phyloP scores from a whole-genome alignment of 2,329 filamentous ascomycete species.

The Pseudogymnoascus sp. region DNA sequence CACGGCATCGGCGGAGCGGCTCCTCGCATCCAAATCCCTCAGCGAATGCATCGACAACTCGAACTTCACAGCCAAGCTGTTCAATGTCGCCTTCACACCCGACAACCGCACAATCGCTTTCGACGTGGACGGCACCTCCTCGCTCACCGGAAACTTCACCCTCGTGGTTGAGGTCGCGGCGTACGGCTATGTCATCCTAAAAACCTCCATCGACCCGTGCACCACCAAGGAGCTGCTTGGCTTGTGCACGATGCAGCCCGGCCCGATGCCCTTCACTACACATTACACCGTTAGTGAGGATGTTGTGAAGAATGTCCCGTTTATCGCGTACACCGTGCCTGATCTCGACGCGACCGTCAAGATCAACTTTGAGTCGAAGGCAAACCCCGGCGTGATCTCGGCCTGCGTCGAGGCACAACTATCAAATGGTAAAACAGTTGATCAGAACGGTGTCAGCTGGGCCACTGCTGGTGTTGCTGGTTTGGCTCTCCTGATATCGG shows the following conservation, averaged over 20 bases:
- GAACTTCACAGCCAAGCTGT: conserved; percentile 77
- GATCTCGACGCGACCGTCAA: conserved; percentile 82
- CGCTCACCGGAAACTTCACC: conserved; percentile 71
- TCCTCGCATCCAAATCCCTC: conserved; percentile 68
- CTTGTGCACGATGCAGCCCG: conserved; percentile 85
- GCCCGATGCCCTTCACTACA: conserved; percentile 68
- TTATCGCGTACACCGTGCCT: conserved; percentile 80
- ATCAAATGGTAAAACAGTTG: conserved; percentile 87
- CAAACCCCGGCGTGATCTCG: conserved; percentile 44
- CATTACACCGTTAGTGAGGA: conserved; percentile 50
- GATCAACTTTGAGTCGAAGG: conserved; percentile 57
- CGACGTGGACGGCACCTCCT: conserved; percentile 72
- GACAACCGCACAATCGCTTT: conserved; percentile 63
- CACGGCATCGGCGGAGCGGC: background rate
- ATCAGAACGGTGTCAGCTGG: conserved; percentile 84
- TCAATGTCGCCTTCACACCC: conserved; percentile 75
- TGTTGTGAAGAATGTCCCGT: conserved; percentile 60
- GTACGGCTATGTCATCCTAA: conserved; percentile 70
- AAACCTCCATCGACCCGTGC: conserved; percentile 67
- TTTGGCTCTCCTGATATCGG: conserved; percentile 73
- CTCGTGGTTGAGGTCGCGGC: conserved; percentile 70
- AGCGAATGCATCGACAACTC: conserved; percentile 78
- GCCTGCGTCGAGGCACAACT: conserved; percentile 82
- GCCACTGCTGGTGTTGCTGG: conserved; percentile 80
- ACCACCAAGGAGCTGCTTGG: conserved; percentile 53